Evolutionary conservation across 768 basidiomycete species (phyloP).

Genomic region (Lentinula boryana): DNA sequence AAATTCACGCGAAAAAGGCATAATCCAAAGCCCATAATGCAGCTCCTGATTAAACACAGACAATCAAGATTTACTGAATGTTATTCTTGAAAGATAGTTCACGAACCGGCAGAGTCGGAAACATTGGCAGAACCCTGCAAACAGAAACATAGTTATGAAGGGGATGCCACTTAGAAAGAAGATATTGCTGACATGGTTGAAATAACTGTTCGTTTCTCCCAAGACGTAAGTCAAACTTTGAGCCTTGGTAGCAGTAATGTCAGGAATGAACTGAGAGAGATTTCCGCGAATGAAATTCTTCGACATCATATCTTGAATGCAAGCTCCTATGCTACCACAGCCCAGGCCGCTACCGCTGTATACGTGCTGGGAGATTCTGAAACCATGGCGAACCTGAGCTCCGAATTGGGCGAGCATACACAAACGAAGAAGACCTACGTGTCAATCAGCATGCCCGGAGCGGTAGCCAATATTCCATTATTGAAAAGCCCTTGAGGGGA

Average conservation of each 20-base stretch:
- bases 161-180: neutral
- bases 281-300: constrained; percentile 55
- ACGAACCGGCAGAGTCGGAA: constrained; percentile 1
- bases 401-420: neutral
- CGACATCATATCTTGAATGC: constrained; percentile 59
- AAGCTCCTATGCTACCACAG: constrained; percentile 59
- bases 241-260: constrained; percentile 43
- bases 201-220: constrained; percentile 56
- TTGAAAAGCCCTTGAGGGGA: constrained; percentile 57
- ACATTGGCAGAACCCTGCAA: constrained; percentile 9
- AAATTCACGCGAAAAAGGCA: constrained; percentile 44
- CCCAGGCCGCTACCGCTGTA: constrained; percentile 25
- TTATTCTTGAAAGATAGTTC: neutral
- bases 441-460: constrained; percentile 43
- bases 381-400: neutral
- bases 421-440: constrained; percentile 30
- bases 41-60: constrained; percentile 66
- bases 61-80: constrained; percentile 20
- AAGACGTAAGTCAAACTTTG: constrained; percentile 51
- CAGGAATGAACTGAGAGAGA: constrained; percentile 42
- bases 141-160: constrained; percentile 9
- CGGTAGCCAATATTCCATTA: constrained; percentile 41
- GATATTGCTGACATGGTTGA: constrained; percentile 29
- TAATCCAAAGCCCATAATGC: constrained; percentile 68
- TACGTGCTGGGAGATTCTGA: constrained; percentile 49